Base-by-base conservation (phyloP, 805 yeast genomes). In the Nakazawaea populi region DNA sequence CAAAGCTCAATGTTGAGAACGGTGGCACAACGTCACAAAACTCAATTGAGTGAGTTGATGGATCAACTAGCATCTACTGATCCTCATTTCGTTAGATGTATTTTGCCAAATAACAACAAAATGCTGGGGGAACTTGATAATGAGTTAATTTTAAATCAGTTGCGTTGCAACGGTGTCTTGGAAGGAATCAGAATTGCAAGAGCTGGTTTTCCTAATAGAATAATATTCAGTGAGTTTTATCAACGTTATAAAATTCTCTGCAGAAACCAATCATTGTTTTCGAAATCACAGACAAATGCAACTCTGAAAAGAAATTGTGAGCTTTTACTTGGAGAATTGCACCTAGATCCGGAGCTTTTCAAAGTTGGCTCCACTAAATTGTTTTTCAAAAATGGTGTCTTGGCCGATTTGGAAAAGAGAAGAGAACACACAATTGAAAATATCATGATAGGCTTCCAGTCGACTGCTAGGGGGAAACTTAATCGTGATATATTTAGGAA, bases 101-200 rank as follows among this genome's bases (percentile, higher is more conserved):
- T 94, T 44, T 72, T 94, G 44, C 99, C 99, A 6, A 94, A 94
- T 62, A 79, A 80, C 53, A 72, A 77, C 43, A 91, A 92, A 63
- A 74, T 74, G 47, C 82, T 97, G 0, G 79, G 79, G 42, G 70
- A 73, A 38, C 87, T 94, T 60, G 89, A 89, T 59, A 89, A 85
- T 58, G 70, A 69, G 32, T 70, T 94, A 28, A 96, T 94, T 6
- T 71, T 94, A 43, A 92, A 87, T 48, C 99, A 94, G 68, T 73
- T 94, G 55, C 76, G 97, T 55, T 94, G 98, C 62, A 94, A 94
- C 62, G 99, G 99, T 77, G 99, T 94, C 12, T 70, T 94, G 47
- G 99, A 94, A 73, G 99, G 99, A 54, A 94, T 94, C 32, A 78
- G 99, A 66, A 94, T 94, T 53, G 96, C 98, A 0, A 79, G 99